Percentiles rank a stretch among this genome's conserved stretches.
phyloP scores from a whole-genome alignment of 345 rosid species.

The Populus tremula region DNA sequence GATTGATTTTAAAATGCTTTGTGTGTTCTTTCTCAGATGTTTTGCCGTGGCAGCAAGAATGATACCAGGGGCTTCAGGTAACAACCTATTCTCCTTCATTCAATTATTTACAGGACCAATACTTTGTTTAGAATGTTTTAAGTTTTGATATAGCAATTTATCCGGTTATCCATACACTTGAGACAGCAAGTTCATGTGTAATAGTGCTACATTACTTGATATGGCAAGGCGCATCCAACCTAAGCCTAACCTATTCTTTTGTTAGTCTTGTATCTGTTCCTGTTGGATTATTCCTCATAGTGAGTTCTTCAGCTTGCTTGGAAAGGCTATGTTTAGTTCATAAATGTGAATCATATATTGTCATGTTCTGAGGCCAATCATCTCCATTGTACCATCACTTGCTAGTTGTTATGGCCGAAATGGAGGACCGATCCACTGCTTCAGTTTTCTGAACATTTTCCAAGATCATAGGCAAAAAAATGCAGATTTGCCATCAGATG shows the following conservation, averaged over 20 bases:
- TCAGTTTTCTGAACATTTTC: not conserved
- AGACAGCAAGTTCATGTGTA: not conserved
- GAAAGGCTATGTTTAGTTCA: not conserved
- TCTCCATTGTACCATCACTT: not conserved
- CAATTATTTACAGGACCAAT: not conserved
- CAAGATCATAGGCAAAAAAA: not conserved
- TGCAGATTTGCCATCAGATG: not conserved
- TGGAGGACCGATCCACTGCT: not conserved
- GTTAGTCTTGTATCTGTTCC: not conserved
- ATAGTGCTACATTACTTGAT: too few relatives aligned
- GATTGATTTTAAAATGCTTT: slow-evolving; percentile 3
- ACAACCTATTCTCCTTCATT: not conserved
- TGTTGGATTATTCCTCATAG: not conserved
- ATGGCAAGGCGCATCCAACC: not conserved
- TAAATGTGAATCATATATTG: not conserved
- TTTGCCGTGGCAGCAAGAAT: slow-evolving; percentile 95
- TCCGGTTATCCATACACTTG: not conserved
- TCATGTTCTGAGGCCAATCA: not conserved
- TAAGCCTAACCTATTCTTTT: not conserved
- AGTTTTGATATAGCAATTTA: not conserved
- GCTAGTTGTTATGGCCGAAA: not conserved
- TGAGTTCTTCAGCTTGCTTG: not conserved
- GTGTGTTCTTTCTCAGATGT: slow-evolving; percentile 56
- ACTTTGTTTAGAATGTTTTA: not conserved
- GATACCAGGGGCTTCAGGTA: slow-evolving; percentile 97